Evolutionary conservation across 768 basidiomycete species (phyloP), one percentile per base, ranked within the genome.

Genomic region (Pisolithus marmoratus): DNA sequence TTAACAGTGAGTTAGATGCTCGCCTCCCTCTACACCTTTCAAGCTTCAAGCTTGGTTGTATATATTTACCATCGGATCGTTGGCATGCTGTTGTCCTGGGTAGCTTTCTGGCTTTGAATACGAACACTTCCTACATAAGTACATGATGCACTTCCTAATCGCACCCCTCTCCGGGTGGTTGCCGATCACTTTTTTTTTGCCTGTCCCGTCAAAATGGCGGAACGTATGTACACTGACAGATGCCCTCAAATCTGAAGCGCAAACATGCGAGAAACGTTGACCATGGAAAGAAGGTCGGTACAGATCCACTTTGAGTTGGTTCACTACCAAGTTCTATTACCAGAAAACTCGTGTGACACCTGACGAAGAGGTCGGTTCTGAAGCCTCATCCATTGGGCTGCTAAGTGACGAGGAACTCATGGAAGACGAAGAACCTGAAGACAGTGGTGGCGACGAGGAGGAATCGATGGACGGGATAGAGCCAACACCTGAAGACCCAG

Each of bases 211-310:
- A 24, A 19, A 23, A 5, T 22, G 34, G 40, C 19, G 8, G n/a
- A 62, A 53, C 51, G 14, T 15, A 5, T 15, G 5, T 14, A 34
- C 34, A 34, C 14, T 15, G 34, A 34, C 34, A 15, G 34, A 34
- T 34, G 34, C 34, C 34, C 12, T 56, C 56, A 46, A 58, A 57
- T 54, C 42, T 59, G 57, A 65, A 65, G 57, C 64, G 64, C 36
- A 66, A 66, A 59, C 63, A 52, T 29, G 54, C 20, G 38, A 52
- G 14, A 52, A 52, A 1, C 47, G 38, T 1, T 15, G 46, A 19
- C 6, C n/a, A 20, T 15, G 26, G 8, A 0, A n/a, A 5, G 48
- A 52, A 52, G 46, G 51, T 52, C 3, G 14, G 51, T 8, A 27
- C 43, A 23, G 14, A 27, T 22, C 11, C 37, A 40, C 37, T 23